Evolutionary conservation across 2,329 filamentous ascomycete species (phyloP), one percentile per base, ranked within the genome.

Genomic region (Karstenula rhodostoma): DNA sequence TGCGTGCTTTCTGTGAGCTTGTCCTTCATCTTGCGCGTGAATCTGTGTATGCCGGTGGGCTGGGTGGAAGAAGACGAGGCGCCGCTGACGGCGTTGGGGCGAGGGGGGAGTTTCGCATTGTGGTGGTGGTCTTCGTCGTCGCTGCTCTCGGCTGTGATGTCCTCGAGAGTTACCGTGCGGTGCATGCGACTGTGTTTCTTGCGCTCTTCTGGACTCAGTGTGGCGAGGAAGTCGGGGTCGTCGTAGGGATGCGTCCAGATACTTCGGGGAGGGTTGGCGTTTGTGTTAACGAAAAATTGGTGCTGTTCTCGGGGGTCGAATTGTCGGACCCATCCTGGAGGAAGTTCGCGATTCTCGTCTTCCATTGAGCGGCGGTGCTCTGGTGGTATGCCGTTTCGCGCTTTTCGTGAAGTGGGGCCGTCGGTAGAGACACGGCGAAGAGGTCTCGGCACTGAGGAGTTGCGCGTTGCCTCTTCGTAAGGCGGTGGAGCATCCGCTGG

Each of bases 241-340:
- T 89, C 87, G 71, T 87, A 85, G 0, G 87, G 86, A 68, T 89
- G 87, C 47, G 83, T 80, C 87, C 87, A 89, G 65, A 86, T 87
- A 58, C 83, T 84, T 49, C 85, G 82, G 0, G 86, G 85, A 0
- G 86, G 86, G 13, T 82, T 74, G 29, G 78, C 73, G 32, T 68
- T 81, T 1, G 85, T 88, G 73, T 89, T 84, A 67, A 89, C 86
- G 74, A 87, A 89, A 82, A 87, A 89, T 67, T 88, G 86, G 67
- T 89, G 87, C 19, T 82, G 71, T 13, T 79, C 80, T 54, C 83
- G 68, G 0, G 80, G 70, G 68, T 89, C 86, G 71, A 83, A 88
- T 60, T 82, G 80, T 3, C 87, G 78, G 1, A 87, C 76, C 86
- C 86, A 89, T 44, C 86, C 85, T 15, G 73, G 59, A 0, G 87